Percentiles rank a stretch among this genome's conserved stretches.
Conservation (phyloP, 768 basidiomycete genomes). For the Mrakia hoshinonis region DNA sequence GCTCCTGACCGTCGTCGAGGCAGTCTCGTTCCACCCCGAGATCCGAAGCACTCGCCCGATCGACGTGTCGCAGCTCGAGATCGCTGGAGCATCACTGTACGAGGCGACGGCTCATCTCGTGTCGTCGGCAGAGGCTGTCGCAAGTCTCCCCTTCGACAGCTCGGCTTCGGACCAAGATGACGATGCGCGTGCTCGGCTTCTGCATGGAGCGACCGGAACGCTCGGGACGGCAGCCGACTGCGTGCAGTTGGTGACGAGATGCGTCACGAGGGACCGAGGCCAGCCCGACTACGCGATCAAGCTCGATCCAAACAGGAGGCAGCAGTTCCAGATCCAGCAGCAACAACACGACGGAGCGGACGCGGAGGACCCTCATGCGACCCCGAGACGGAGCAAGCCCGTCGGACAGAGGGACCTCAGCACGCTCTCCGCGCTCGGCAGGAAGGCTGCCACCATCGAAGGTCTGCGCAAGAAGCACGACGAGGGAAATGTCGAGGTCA, state of each 20-base stretch:
- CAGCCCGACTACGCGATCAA: neutral
- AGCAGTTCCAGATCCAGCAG: too few relatives aligned
- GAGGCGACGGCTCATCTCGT: constrained; percentile 76
- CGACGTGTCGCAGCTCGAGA: constrained; percentile 57
- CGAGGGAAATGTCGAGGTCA: constrained; percentile 28
- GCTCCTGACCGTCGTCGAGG: constrained; percentile 81
- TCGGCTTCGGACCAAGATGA: neutral
- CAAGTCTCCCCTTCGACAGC: constrained; percentile 43
- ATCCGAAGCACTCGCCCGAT: constrained; percentile 47
- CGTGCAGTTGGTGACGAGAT: constrained; percentile 73
- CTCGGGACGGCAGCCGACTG: constrained; percentile 83
- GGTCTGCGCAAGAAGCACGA: constrained; percentile 35
- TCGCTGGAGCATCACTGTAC: constrained; percentile 72
- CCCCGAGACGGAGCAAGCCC: constrained; percentile 29
- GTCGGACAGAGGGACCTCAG: constrained; percentile 37
- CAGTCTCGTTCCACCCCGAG: constrained; percentile 67
- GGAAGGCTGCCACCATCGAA: constrained; percentile 40
- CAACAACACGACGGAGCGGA: neutral
- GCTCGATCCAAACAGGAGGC: too few relatives aligned
- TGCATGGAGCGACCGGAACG: constrained; percentile 79
- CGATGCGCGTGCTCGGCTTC: constrained; percentile 46
- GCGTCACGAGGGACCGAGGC: constrained; percentile 43
- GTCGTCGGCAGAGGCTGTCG: constrained; percentile 73
- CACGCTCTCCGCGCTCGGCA: constrained; percentile 41
- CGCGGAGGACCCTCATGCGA: neutral